Base-by-base conservation (phyloP, 805 yeast genomes). In the Wickerhamiella siamensis region DNA sequence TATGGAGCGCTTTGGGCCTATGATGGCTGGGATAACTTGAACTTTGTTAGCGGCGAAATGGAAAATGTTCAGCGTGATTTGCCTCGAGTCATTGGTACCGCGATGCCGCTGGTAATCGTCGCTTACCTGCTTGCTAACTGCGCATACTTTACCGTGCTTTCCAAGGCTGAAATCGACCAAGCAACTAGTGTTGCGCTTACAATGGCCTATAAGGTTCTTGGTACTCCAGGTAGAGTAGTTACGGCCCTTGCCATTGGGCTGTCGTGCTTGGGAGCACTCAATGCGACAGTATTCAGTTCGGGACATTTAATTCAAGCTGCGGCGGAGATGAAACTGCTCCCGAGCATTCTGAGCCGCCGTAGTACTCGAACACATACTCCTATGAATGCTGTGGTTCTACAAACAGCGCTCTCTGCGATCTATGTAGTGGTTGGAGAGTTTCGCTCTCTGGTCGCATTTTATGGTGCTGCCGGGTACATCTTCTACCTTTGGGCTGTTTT, bases 121-220 rank as follows among this genome's bases (percentile, higher is more conserved):
- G 55, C 59, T 20, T 64, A 65, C 46, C 24, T 62, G 17, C 42
- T 56, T 16, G 62, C 64, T 14, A 65, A 64, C 43, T 19, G 56
- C 14, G 57, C 65, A 4, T 64, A 64, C 48, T 64, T 75, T 56
- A 86, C 84, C 3, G 88, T 83, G 38, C 83, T 86, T 33, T 82
- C 87, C 43, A 69, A 71, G 46, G 79, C 75, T 4, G 75, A 68
- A 34, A 47, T 64, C 10, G 51, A 53, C 18, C 38, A 47, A 3
- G 51, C 65, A 3, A 51, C 59, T 12, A 59, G 66, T 1, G 64
- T 64, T 3, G 64, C 65, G 4, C 43, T 64, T 29, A 49, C 58
- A 4, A 51, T 65, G 31, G 63, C 62, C 21, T 40, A 49, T 3
- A 45, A 47, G 26, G 51, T 60, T 3, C 41, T 56, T 15, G 63